These are phyloP conservation scores for Candida pseudoglaebosa DNA, from an alignment of 805 yeast genomes.

Conservation along the genomic window DNA sequence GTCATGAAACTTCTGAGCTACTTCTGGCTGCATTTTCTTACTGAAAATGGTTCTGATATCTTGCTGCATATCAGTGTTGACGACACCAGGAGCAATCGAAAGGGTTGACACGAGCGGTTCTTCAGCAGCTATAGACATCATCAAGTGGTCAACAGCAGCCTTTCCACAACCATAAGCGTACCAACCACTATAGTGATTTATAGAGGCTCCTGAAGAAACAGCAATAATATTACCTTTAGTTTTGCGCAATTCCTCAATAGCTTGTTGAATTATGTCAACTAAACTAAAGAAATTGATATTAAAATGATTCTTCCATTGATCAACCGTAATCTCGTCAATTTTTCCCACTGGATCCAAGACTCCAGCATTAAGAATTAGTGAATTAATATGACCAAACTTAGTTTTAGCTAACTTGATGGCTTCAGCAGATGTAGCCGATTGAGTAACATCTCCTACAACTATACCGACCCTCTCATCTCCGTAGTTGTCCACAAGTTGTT, in stretches of 20 bases:
- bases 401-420: slow-evolving; percentile 44
- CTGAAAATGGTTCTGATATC: slow-evolving; percentile 68
- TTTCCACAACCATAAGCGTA: slow-evolving; percentile 89
- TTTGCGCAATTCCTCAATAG: slow-evolving; percentile 56
- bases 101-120: slow-evolving; percentile 55
- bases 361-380: slow-evolving; percentile 78
- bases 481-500: slow-evolving; percentile 37
- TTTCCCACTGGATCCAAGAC: slow-evolving; percentile 71
- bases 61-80: slow-evolving; percentile 84
- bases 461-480: slow-evolving; percentile 48
- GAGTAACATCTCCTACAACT: slow-evolving; percentile 60
- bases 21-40: slow-evolving; percentile 54
- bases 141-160: slow-evolving; percentile 83
- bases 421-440: slow-evolving; percentile 27
- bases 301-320: slow-evolving; percentile 59
- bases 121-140: slow-evolving; percentile 63
- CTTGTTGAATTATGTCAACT: slow-evolving; percentile 51
- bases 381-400: slow-evolving; percentile 56
- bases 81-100: slow-evolving; percentile 92
- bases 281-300: slow-evolving; percentile 78
- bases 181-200: slow-evolving; percentile 66
- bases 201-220: slow-evolving; percentile 88
- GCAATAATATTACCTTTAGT: slow-evolving; percentile 64
- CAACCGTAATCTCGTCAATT: slow-evolving; percentile 48
- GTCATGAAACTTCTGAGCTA: slow-evolving; percentile 58